Conservation (phyloP, 176 grass and related monocot genomes). For the Lolium multiflorum region DNA sequence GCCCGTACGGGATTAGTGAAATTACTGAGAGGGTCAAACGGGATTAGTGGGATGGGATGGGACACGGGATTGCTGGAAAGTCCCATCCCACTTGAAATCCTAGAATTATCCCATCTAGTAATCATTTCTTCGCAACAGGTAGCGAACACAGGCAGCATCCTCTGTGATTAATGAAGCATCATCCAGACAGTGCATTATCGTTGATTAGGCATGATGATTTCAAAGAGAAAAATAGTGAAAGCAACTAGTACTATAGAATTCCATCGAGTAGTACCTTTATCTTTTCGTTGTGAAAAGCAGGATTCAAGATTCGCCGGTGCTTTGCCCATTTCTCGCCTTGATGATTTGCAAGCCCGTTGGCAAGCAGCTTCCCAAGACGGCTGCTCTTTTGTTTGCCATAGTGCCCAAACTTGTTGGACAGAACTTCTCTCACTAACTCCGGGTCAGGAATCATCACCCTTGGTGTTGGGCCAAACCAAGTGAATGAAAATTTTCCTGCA, state of each 20-base stretch:
- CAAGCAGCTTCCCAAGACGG: constrained; percentile 19
- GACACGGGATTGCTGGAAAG: too few relatives aligned
- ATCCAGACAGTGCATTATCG: not conserved
- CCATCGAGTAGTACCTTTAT: constrained; percentile 55
- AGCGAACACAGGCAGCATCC: constrained; percentile 67
- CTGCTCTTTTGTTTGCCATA: constrained; percentile 23
- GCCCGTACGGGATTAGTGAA: too few relatives aligned
- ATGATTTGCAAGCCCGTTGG: constrained; percentile 49
- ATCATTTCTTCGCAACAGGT: constrained; percentile 66
- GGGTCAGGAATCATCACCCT: constrained; percentile 61
- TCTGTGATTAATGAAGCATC: constrained; percentile 34
- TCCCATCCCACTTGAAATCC: too few relatives aligned
- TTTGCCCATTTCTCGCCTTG: constrained; percentile 79
- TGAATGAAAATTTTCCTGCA: constrained; percentile 64
- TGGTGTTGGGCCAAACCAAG: constrained; percentile 65
- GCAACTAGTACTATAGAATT: not conserved
- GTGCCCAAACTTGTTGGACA: constrained; percentile 70
- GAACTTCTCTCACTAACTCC: constrained; percentile 52
- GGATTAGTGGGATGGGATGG: too few relatives aligned
- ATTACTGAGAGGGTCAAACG: too few relatives aligned
- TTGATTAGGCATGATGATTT: constrained; percentile 8
- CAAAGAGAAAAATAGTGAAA: not conserved
- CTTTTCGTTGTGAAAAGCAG: constrained; percentile 79
- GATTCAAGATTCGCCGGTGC: constrained; percentile 78
- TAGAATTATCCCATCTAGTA: constrained; percentile 70